A percentile compares a stretch with the other conserved stretches of the same genome.
phyloP scores from a whole-genome alignment of 2,329 filamentous ascomycete genomes.

The Neonectria punicea region DNA sequence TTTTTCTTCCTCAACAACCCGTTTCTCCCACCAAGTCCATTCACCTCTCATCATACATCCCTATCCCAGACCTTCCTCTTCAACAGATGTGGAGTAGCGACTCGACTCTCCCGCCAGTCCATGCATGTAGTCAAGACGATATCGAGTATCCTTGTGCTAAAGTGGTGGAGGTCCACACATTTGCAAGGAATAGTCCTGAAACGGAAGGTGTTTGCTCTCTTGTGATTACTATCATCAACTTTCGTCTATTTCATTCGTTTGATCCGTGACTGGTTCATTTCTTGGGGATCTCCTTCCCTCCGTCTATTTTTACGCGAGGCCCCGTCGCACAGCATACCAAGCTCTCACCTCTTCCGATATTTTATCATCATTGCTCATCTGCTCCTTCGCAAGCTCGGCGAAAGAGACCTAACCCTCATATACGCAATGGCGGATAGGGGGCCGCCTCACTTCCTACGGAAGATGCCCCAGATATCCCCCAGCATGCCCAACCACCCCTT shows the following conservation, averaged over 20 bases:
- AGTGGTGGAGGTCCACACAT: too few relatives aligned
- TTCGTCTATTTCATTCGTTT: background rate
- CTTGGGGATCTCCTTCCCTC: background rate
- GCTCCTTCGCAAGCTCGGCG: background rate
- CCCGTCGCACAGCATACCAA: background rate
- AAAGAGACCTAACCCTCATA: background rate
- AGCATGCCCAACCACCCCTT: constrained; percentile 66
- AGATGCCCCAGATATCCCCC: constrained; percentile 39
- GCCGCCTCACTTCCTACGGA: constrained; percentile 35
- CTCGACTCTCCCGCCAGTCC: background rate
- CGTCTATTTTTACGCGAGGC: background rate
- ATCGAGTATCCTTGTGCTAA: too few relatives aligned
- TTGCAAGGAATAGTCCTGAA: background rate
- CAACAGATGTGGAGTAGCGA: background rate
- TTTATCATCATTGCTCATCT: background rate
- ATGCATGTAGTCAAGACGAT: too few relatives aligned
- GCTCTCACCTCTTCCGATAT: background rate
- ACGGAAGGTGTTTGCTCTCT: background rate
- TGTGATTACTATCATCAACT: background rate
- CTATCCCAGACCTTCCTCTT: background rate
- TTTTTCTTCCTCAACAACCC: background rate
- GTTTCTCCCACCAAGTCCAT: background rate
- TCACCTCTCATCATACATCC: background rate
- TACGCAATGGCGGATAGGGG: background rate
- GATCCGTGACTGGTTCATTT: background rate